These are phyloP conservation scores for Aspergillus sp. DNA, from an alignment of 2,329 filamentous ascomycete genomes.

Conservation along the genomic window DNA sequence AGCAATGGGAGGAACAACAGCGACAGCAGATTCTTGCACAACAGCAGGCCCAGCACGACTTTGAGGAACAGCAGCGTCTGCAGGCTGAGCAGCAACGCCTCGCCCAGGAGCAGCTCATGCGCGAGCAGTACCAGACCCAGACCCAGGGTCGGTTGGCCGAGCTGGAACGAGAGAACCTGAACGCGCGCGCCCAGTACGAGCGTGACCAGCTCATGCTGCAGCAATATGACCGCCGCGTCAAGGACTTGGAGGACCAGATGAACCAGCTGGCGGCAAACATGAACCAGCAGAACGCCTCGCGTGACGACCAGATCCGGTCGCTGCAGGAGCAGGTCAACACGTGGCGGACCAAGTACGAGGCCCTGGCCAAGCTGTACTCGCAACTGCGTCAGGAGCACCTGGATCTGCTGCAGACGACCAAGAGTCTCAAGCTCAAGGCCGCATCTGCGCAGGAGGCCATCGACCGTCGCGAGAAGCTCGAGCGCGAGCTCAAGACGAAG, in stretches of 20 bases:
- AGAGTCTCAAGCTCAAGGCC: constrained; percentile 91
- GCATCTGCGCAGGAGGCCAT: constrained; percentile 97
- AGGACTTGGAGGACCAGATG: constrained; percentile 86
- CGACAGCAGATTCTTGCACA: constrained; percentile 78
- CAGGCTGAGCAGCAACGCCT: constrained; percentile 86
- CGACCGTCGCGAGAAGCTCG: constrained; percentile 87
- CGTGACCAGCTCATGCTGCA: constrained; percentile 96
- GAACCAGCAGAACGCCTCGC: constrained; percentile 80
- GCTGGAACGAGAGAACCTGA: constrained; percentile 90
- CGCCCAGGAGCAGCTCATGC: constrained; percentile 84
- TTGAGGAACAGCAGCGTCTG: constrained; percentile 88
- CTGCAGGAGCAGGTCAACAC: constrained; percentile 97
- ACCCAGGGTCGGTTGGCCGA: constrained; percentile 95
- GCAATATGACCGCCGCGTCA: constrained; percentile 93
- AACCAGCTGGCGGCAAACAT: constrained; percentile 77
- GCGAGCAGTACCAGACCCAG: constrained; percentile 87
- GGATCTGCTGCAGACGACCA: constrained; percentile 93
- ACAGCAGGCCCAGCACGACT: constrained; percentile 85
- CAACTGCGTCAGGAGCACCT: constrained; percentile 94
- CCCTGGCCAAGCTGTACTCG: constrained; percentile 93
- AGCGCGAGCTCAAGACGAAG: constrained; percentile 98
- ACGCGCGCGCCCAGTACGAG: constrained; percentile 91
- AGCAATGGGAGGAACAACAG: constrained; percentile 80
- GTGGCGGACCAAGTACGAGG: constrained; percentile 96
- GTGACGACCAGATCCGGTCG: constrained; percentile 89